Evolutionary conservation across 148 eudicot species (phyloP).

Genomic region (Amaranthus palmeri): DNA sequence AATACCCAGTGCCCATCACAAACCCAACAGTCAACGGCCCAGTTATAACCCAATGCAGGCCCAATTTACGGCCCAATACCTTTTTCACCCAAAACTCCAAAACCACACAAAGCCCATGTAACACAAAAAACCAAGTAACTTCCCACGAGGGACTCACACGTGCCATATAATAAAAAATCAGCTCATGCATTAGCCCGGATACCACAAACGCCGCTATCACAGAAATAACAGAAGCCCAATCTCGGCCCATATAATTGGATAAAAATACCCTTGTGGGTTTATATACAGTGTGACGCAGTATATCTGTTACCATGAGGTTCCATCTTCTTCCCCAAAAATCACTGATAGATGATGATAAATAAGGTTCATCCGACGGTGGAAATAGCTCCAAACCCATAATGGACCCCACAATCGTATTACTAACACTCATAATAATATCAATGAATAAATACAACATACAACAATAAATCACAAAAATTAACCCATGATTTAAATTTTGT

Average conservation of each 20-base stretch:
- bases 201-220: slow-evolving; percentile 43
- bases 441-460: slow-evolving; percentile 34
- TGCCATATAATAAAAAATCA: slow-evolving; percentile 43
- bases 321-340: slow-evolving; percentile 63
- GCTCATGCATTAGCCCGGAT: slow-evolving; percentile 72
- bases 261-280: slow-evolving; percentile 25
- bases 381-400: slow-evolving; percentile 34
- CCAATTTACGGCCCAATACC: slow-evolving; percentile 23
- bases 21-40: slow-evolving; percentile 51
- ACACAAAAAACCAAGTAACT: slow-evolving; percentile 54
- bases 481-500: slow-evolving; percentile 13
- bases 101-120: slow-evolving; percentile 51
- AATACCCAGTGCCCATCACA: slow-evolving; percentile 40
- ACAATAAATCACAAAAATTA: slow-evolving; percentile 25
- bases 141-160: slow-evolving; percentile 58
- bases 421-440: slow-evolving; percentile 30
- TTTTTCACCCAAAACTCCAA: slow-evolving; percentile 34
- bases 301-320: slow-evolving; percentile 43
- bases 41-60: slow-evolving; percentile 33
- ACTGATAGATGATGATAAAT: slow-evolving; percentile 40
- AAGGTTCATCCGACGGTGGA: slow-evolving; percentile 56
- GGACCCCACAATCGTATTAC: slow-evolving; percentile 23
- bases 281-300: slow-evolving; percentile 36
- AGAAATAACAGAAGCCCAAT: slow-evolving; percentile 23
- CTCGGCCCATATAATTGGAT: slow-evolving; percentile 13